Evolutionary conservation across 331 rosid genomes (phyloP).

Genomic region (Prunus yedoensis): DNA sequence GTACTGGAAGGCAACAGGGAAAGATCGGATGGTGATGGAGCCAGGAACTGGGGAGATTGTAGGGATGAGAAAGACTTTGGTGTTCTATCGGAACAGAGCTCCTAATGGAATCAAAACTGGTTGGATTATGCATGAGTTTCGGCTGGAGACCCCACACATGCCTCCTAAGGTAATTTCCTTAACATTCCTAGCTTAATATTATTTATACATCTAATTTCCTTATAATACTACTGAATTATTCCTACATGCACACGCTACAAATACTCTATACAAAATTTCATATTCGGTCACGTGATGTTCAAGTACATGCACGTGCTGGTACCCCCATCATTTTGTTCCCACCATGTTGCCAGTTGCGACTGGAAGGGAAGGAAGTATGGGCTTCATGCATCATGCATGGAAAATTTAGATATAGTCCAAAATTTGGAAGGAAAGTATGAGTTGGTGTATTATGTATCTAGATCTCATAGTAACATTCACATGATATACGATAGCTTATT

Average conservation of each 20-base stretch:
- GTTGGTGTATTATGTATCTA: not conserved
- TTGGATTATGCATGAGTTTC: slow-evolving; percentile 97
- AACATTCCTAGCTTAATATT: not conserved
- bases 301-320: not conserved
- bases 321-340: not conserved
- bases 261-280: not conserved
- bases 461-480: not conserved
- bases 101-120: slow-evolving; percentile 86
- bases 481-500: not conserved
- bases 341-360: not conserved
- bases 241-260: not conserved
- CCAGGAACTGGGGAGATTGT: slow-evolving; percentile 57
- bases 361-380: not conserved
- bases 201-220: not conserved
- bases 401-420: not conserved
- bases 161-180: slow-evolving; percentile 70
- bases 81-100: slow-evolving; percentile 79
- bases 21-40: slow-evolving; percentile 71
- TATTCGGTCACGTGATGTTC: slow-evolving; percentile 1
- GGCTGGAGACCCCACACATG: slow-evolving; percentile 87
- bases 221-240: not conserved
- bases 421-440: not conserved
- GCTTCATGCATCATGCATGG: slow-evolving; percentile 10
- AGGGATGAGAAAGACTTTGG: slow-evolving; percentile 91
- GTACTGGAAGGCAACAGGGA: slow-evolving; percentile 90